These are phyloP conservation scores for Pythium coloratum DNA, from an alignment of 352 stramenopile species.

Conservation along the genomic window DNA sequence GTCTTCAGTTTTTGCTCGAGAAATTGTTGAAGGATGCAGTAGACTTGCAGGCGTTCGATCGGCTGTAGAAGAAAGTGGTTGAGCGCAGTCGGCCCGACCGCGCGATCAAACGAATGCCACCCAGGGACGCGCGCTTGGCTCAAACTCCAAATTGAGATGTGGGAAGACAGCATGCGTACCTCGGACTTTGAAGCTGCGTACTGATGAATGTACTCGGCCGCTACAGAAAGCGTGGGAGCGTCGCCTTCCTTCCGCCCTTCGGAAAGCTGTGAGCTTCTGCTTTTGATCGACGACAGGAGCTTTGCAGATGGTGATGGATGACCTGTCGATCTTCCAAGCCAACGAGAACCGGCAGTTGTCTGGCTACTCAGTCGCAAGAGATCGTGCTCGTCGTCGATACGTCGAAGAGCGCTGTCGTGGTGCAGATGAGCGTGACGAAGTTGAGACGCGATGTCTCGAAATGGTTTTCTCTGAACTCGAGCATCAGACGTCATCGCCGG, in stretches of 20 bases:
- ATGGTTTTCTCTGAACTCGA: not conserved
- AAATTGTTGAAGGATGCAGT: constrained; percentile 22
- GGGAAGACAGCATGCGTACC: constrained; percentile 27
- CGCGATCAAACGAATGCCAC: constrained; percentile 27
- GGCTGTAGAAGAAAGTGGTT: constrained; percentile 43
- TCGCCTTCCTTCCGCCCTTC: not conserved
- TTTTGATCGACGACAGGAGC: not conserved
- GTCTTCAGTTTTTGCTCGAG: constrained; percentile 3
- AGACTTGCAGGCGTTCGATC: constrained; percentile 32
- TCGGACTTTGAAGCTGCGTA: constrained; percentile 15
- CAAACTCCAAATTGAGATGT: constrained; percentile 30
- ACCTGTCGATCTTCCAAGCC: not conserved
- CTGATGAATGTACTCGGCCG: constrained; percentile 15
- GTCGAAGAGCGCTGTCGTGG: not conserved
- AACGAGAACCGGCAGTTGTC: not conserved
- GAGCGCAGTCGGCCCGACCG: constrained; percentile 27
- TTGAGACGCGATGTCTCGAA: constrained; percentile 29
- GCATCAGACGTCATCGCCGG: not conserved
- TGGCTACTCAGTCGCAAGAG: not conserved
- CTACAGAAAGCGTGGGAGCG: not conserved
- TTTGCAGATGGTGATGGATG: not conserved
- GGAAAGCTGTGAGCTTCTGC: constrained; percentile 1
- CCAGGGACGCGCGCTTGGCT: constrained; percentile 19
- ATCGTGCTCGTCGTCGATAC: not conserved
- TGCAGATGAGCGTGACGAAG: constrained; percentile 21